These are phyloP conservation scores for Daldinia concentrica DNA, from an alignment of 495 filamentous ascomycete species.

Conservation along the genomic window DNA sequence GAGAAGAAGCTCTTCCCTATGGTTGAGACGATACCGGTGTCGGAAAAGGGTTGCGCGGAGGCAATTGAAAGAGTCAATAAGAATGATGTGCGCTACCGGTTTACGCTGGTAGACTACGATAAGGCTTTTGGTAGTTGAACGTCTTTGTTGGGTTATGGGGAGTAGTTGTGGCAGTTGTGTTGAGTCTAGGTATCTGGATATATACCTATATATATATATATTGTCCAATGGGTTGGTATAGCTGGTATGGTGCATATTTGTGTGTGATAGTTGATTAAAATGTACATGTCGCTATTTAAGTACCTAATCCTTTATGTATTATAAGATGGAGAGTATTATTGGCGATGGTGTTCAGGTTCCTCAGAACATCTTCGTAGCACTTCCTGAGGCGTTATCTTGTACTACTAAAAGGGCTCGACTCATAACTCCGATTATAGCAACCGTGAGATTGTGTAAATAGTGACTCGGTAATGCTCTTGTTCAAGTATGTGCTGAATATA, in stretches of 20 bases:
- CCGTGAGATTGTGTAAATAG: no score
- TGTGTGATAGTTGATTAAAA: background rate
- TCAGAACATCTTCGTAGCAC: no score
- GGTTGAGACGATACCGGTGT: constrained; percentile 76
- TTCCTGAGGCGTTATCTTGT: no score
- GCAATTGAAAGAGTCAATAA: constrained; percentile 73
- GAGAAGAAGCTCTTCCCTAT: constrained; percentile 77
- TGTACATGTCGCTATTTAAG: background rate
- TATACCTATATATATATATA: no score
- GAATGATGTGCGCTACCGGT: constrained; percentile 73
- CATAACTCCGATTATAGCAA: no score
- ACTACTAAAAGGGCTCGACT: no score
- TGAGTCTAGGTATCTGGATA: background rate
- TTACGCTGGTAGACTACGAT: constrained; percentile 71
- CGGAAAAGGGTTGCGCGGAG: constrained; percentile 74
- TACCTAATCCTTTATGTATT: background rate
- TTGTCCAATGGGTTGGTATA: background rate
- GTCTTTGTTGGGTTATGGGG: background rate
- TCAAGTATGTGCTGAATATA: no score
- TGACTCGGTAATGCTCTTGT: no score
- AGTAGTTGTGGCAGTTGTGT: no score
- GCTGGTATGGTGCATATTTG: background rate
- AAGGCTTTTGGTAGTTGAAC: constrained; percentile 62
- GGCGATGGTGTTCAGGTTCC: no score
- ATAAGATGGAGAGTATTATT: no score